These are phyloP conservation scores for Calonectria multiphialidica DNA, from an alignment of 2,329 filamentous ascomycete genomes.

Conservation along the genomic window DNA sequence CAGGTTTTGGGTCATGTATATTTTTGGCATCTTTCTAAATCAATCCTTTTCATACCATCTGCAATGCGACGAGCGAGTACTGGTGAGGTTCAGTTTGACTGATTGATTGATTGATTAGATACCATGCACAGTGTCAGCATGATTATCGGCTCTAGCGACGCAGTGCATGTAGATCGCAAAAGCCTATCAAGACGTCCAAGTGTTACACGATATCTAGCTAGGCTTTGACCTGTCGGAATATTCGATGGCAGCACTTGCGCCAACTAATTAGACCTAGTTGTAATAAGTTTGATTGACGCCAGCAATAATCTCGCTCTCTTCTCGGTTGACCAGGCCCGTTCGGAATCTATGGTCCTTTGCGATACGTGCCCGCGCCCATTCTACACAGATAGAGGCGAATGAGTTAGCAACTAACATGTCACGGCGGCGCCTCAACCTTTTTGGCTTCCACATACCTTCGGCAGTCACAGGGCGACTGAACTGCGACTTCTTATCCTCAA, in stretches of 20 bases:
- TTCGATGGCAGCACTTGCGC: neutral
- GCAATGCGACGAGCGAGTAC: neutral
- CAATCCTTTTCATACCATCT: neutral
- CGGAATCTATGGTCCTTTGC: conserved; percentile 21
- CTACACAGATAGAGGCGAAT: neutral
- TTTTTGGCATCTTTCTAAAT: conserved; percentile 5
- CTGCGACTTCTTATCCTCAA: conserved; percentile 1
- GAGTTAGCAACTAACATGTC: neutral
- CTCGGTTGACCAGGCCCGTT: conserved; percentile 11
- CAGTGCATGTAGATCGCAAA: neutral
- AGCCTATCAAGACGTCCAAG: too few relatives aligned
- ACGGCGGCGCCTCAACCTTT: neutral
- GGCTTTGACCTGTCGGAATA: too few relatives aligned
- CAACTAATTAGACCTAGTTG: neutral
- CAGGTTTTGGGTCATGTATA: conserved; percentile 31
- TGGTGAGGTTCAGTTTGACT: neutral
- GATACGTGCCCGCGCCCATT: conserved; percentile 21
- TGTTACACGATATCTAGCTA: neutral
- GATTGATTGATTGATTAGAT: neutral
- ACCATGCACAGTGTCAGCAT: neutral
- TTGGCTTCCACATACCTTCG: neutral
- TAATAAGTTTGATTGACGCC: conserved; percentile 12
- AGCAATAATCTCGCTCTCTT: conserved; percentile 19
- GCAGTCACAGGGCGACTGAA: conserved; percentile 18
- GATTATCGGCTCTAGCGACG: neutral